Evolutionary conservation across 805 yeast genomes (phyloP).

Genomic region (Suhomyces pyralidae): DNA sequence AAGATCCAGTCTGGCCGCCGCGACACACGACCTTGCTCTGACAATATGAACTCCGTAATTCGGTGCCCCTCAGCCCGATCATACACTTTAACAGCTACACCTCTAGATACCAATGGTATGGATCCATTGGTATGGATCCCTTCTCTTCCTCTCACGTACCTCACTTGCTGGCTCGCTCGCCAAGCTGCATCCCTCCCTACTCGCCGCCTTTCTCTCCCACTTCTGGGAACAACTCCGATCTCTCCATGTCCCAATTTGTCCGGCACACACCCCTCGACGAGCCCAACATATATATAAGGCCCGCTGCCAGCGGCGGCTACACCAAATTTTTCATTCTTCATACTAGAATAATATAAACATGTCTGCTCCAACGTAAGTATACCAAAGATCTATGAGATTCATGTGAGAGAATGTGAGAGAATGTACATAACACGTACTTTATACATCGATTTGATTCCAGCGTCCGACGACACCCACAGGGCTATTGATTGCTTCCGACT

Average conservation of each 20-base stretch:
- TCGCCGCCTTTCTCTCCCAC: background rate
- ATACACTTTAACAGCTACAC: too few species aligned
- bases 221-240: background rate
- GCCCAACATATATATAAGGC: conserved; percentile 5
- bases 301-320: background rate
- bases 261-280: conserved; percentile 4
- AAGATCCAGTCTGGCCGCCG: background rate
- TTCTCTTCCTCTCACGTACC: background rate
- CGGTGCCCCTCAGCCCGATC: background rate
- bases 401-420: background rate
- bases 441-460: too few species aligned
- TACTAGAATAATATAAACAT: conserved; percentile 14
- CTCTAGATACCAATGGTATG: too few species aligned
- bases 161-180: background rate
- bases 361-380: conserved; percentile 47
- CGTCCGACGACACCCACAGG: too few species aligned
- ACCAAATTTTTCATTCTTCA: background rate
- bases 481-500: too few species aligned
- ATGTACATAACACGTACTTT: too few species aligned
- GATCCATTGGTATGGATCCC: too few species aligned
- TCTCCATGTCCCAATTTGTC: background rate
- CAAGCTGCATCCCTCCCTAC: background rate
- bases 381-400: background rate
- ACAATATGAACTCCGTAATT: background rate
- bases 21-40: background rate